phyloP scores from a whole-genome alignment of 2,329 filamentous ascomycete genomes.

The Pseudogymnoascus sp. region DNA sequence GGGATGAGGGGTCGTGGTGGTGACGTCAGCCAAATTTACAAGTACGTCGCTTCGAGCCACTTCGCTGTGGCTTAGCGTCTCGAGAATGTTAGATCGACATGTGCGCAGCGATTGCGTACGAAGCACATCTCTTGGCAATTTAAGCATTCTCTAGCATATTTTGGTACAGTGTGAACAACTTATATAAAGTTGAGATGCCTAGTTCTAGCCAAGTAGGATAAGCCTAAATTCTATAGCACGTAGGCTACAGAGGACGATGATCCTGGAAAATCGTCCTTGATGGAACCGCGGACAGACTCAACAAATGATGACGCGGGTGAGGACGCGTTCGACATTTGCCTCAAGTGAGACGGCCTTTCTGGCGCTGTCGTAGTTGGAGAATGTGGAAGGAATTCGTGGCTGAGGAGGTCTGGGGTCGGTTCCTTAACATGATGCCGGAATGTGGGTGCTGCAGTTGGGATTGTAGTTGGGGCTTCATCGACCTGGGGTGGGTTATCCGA shows the following conservation, averaged over 20 bases:
- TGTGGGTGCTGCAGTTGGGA: conserved; percentile 13
- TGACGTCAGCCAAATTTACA: conserved; percentile 1
- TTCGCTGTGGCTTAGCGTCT: conserved; percentile 1
- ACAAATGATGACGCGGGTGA: conserved; percentile 71
- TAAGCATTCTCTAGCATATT: conserved; percentile 4
- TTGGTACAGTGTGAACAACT: conserved; percentile 1
- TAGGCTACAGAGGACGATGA: conserved; percentile 34
- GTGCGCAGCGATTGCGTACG: neutral
- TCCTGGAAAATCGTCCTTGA: conserved; percentile 28
- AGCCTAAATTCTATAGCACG: conserved; percentile 7
- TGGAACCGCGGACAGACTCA: conserved; percentile 53
- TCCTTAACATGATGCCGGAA: conserved; percentile 8
- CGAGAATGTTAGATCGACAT: neutral
- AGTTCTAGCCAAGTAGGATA: conserved; percentile 9
- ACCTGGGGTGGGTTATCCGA: neutral
- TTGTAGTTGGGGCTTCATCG: conserved; percentile 11
- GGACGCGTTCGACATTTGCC: conserved; percentile 80
- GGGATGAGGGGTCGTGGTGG: neutral
- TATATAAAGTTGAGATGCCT: conserved; percentile 8
- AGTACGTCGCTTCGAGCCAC: neutral
- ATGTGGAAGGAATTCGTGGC: conserved; percentile 32
- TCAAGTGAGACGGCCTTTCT: conserved; percentile 61
- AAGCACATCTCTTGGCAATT: conserved; percentile 2
- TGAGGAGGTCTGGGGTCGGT: conserved; percentile 33
- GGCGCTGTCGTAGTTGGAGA: conserved; percentile 40